Evolutionary conservation across 257 asterid species (phyloP), one percentile per base, ranked within the genome.

Genomic region (Osmanthus fragrans): DNA sequence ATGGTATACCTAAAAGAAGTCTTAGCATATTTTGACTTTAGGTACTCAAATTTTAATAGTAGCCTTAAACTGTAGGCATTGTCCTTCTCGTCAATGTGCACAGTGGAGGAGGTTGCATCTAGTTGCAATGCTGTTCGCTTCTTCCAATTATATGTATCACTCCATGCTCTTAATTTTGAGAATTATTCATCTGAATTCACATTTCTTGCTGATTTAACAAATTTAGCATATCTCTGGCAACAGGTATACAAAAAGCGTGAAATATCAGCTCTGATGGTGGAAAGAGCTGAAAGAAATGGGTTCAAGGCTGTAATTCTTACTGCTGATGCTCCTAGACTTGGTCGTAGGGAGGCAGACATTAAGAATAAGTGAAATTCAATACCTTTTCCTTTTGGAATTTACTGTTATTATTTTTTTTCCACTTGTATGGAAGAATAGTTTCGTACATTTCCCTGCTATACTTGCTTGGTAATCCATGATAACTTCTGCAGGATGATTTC

Each of bases 71-170:
- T 77, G 34, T 73, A 90, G 96, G 85, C 73, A 74, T 63, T 90
- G 77, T 90, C 96, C 18, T 90, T 87, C 81, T 63, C 27, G 27
- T 85, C 96, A 19, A 87, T 79, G 49, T 86, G 93, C 82, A 83
- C 88, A 0, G 32, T 90, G 64, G 92, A 89, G 83, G 96, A 90
- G 80, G 96, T 90, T 73, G 89, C 93, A 72, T 84, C 91, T 0
- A 90, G 93, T 86, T 86, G 90, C 80, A 78, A 86, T 34, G 90
- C 93, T 68, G 84, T 86, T 81, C 91, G 92, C 74, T 90, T 90
- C 86, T 90, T 84, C 86, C 96, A 90, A 78, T 33, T 84, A 79
- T 87, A 90, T 71, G 96, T 89, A 86, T 25, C n/a, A 13, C 74
- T 34, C 72, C 40, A 19, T n/a, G 29, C 29, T 56, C 29, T 21